Percentiles rank a stretch among this genome's conserved stretches.
Conservation (phyloP, 2,329 filamentous ascomycete genomes). For the Pseudogymnoascus sp. region DNA sequence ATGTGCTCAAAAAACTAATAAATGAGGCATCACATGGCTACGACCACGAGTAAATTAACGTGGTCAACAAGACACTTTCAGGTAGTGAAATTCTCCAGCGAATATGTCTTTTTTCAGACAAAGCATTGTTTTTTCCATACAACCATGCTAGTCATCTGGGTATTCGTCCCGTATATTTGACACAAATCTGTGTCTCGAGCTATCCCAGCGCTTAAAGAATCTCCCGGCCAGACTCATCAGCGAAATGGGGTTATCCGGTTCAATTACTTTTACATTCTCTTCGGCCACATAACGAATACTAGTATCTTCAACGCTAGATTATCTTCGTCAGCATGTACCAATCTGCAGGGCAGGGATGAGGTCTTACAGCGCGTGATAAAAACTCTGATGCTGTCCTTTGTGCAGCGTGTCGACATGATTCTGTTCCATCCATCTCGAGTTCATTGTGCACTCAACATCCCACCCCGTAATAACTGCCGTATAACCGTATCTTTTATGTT, state of each 20-base stretch:
- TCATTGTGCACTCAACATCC: slow-evolving; percentile 51
- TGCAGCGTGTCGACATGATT: slow-evolving; percentile 54
- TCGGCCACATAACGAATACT: slow-evolving; percentile 69
- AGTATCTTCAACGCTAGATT: slow-evolving; percentile 53
- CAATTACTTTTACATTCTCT: slow-evolving; percentile 66
- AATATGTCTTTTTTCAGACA: neutral
- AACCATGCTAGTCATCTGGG: slow-evolving; percentile 60
- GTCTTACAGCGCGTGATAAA: slow-evolving; percentile 79
- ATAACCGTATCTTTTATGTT: slow-evolving; percentile 72
- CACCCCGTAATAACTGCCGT: slow-evolving; percentile 82
- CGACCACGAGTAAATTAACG: neutral
- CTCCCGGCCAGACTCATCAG: slow-evolving; percentile 68
- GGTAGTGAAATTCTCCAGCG: neutral
- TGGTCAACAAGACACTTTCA: neutral
- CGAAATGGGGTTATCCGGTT: slow-evolving; percentile 42
- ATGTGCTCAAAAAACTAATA: slow-evolving; percentile 43
- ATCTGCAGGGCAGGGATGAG: slow-evolving; percentile 6
- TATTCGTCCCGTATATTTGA: slow-evolving; percentile 79
- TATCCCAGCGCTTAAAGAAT: slow-evolving; percentile 83
- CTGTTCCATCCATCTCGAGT: slow-evolving; percentile 49
- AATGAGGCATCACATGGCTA: slow-evolving; percentile 11
- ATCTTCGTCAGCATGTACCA: slow-evolving; percentile 20
- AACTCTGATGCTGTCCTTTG: slow-evolving; percentile 59
- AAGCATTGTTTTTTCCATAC: neutral
- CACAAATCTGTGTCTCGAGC: slow-evolving; percentile 57